These are phyloP conservation scores for Mycena floridula DNA, from an alignment of 768 basidiomycete species.

Conservation along the genomic window DNA sequence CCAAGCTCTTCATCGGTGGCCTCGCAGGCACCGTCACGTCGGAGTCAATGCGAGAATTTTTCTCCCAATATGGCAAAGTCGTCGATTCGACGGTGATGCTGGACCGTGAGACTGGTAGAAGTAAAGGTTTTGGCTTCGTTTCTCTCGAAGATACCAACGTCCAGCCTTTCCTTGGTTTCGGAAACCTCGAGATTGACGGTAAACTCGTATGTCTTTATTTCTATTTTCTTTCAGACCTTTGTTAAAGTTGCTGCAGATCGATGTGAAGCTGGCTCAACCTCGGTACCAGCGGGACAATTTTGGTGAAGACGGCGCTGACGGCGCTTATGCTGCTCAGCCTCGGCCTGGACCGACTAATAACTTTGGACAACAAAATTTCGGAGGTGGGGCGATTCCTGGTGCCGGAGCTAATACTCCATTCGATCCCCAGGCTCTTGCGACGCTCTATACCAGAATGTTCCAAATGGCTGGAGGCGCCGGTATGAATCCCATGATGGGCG, in stretches of 20 bases:
- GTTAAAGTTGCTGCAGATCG: constrained; percentile 56
- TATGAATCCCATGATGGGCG: constrained; percentile 29
- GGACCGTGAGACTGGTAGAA: constrained; percentile 89
- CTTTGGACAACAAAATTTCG: constrained; percentile 14
- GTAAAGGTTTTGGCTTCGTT: constrained; percentile 98
- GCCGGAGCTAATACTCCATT: constrained; percentile 57
- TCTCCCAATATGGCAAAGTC: constrained; percentile 91
- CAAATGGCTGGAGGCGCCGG: constrained; percentile 59
- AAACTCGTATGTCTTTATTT: constrained; percentile 63
- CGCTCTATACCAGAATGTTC: constrained; percentile 95
- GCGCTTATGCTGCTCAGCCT: constrained; percentile 11
- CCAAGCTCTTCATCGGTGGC: constrained; percentile 95
- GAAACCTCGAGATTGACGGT: constrained; percentile 89
- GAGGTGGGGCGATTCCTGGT: constrained; percentile 24
- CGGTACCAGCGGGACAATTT: constrained; percentile 71
- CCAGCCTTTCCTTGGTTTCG: constrained; percentile 81
- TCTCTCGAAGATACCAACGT: constrained; percentile 92
- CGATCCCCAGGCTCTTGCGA: constrained; percentile 88
- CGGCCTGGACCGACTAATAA: constrained; percentile 5
- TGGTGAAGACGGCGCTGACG: constrained; percentile 39
- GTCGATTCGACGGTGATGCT: constrained; percentile 99
- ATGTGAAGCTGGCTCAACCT: constrained; percentile 95
- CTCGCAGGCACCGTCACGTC: constrained; percentile 89
- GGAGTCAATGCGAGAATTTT: constrained; percentile 89
- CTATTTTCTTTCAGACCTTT: neutral